Conservation (phyloP, 2,329 filamentous ascomycete species). For the Trichoderma atrobrunneum region DNA sequence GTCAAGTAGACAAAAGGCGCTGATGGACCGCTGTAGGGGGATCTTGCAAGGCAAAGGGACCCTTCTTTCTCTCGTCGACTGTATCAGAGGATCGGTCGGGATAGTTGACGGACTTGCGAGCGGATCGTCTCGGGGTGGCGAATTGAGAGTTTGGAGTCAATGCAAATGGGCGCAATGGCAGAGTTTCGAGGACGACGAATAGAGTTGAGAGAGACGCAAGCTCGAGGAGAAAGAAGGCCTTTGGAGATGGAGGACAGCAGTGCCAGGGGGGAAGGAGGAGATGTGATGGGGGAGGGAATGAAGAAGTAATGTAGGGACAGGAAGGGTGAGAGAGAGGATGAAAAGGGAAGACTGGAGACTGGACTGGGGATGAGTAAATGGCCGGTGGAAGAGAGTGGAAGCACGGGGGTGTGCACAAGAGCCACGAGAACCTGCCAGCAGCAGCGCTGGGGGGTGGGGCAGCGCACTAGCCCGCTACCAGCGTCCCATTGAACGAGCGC, state of each 20-base stretch:
- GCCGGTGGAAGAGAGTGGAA: conserved; percentile 35
- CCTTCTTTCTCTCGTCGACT: conserved; percentile 36
- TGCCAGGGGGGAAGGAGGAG: conserved; percentile 33
- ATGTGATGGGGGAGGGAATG: conserved; percentile 28
- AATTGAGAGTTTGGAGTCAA: conserved; percentile 20
- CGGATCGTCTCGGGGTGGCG: conserved; percentile 25
- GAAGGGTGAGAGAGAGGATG: conserved; percentile 30
- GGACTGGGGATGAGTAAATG: conserved; percentile 19
- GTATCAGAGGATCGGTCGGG: conserved; percentile 9
- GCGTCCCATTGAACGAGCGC: conserved; percentile 1
- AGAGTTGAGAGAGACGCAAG: conserved; percentile 28
- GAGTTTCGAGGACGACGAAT: conserved; percentile 11
- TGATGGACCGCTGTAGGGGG: not conserved
- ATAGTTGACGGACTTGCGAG: conserved; percentile 18
- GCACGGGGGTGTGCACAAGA: conserved; percentile 23
- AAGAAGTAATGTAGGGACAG: conserved; percentile 26
- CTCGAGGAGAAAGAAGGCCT: conserved; percentile 38
- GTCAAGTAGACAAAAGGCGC: not conserved
- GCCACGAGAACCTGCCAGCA: conserved; percentile 19
- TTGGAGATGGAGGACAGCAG: conserved; percentile 27
- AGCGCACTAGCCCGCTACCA: not conserved
- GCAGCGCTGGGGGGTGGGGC: conserved; percentile 11
- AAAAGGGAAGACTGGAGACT: conserved; percentile 25
- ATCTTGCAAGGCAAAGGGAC: conserved; percentile 18
- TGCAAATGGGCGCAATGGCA: conserved; percentile 22